phyloP scores from a whole-genome alignment of 2,329 filamentous ascomycete species.

The Sphaerulina musiva region DNA sequence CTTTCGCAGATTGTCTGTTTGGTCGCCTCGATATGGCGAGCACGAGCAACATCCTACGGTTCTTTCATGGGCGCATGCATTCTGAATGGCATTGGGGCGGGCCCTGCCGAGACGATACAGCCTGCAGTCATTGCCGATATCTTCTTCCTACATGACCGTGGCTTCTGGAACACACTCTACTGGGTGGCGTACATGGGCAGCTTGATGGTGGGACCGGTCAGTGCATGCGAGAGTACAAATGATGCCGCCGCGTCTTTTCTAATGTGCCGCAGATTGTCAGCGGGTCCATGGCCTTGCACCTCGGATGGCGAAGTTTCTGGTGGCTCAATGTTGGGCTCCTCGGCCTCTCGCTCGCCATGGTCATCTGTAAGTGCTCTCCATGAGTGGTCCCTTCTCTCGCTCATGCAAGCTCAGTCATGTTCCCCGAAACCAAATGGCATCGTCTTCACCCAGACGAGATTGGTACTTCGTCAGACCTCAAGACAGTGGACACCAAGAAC shows the following conservation, averaged over 20 bases:
- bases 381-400: neutral
- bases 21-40: constrained; percentile 52
- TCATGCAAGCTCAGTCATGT: constrained; percentile 38
- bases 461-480: constrained; percentile 8
- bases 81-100: constrained; percentile 58
- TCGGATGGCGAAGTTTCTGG: constrained; percentile 59
- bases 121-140: constrained; percentile 59
- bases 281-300: constrained; percentile 53
- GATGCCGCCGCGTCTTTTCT: neutral
- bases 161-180: constrained; percentile 56
- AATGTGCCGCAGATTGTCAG: constrained; percentile 46
- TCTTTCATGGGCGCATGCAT: constrained; percentile 58
- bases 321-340: constrained; percentile 57
- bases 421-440: constrained; percentile 58
- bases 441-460: constrained; percentile 38
- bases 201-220: constrained; percentile 48
- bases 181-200: constrained; percentile 58
- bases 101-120: constrained; percentile 56
- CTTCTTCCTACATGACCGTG: constrained; percentile 56
- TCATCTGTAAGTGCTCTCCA: constrained; percentile 35
- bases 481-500: constrained; percentile 12
- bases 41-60: constrained; percentile 50
- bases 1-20: constrained; percentile 49
- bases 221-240: neutral
- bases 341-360: constrained; percentile 45